A percentile compares a stretch with the other conserved stretches of the same genome.
These are phyloP conservation scores for Veloporphyrellus conicus DNA, from an alignment of 1,284 basidiomycete genomes.

Conservation along the genomic window DNA sequence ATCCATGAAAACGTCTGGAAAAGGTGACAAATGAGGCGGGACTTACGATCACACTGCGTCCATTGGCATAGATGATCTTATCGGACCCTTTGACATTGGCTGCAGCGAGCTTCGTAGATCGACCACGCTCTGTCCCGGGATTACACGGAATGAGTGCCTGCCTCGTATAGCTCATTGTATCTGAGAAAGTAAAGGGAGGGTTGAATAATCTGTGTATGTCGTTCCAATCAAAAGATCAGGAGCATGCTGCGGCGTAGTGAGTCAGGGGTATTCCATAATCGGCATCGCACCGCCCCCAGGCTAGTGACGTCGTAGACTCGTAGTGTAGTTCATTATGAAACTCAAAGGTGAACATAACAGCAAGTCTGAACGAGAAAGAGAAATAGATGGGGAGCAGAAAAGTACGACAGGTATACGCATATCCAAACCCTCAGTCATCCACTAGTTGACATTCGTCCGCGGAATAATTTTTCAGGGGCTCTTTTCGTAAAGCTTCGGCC, in stretches of 20 bases:
- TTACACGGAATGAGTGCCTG: constrained; percentile 65
- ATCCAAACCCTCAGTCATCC: constrained; percentile 20
- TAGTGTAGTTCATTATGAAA: constrained; percentile 6
- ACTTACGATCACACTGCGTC: constrained; percentile 80
- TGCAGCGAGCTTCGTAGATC: constrained; percentile 78
- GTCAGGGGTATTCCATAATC: constrained; percentile 21
- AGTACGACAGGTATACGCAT: neutral
- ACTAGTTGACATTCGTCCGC: constrained; percentile 15
- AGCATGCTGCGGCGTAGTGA: constrained; percentile 12
- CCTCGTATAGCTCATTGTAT: constrained; percentile 24
- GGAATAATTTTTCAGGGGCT: constrained; percentile 73
- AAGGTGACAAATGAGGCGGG: neutral
- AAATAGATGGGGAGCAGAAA: constrained; percentile 14
- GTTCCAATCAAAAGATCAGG: constrained; percentile 6
- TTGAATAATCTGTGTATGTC: neutral
- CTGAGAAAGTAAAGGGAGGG: neutral
- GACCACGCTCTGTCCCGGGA: constrained; percentile 69
- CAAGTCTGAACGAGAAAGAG: neutral
- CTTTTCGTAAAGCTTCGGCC: constrained; percentile 69
- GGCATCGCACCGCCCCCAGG: neutral
- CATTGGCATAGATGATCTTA: constrained; percentile 84
- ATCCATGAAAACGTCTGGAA: neutral
- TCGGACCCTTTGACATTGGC: constrained; percentile 54
- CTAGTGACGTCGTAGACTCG: neutral
- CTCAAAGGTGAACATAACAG: constrained; percentile 5